A percentile compares a stretch with the other conserved stretches of the same genome.
phyloP scores from a whole-genome alignment of 1,284 basidiomycete genomes.

The Ceratobasidium sp. region DNA sequence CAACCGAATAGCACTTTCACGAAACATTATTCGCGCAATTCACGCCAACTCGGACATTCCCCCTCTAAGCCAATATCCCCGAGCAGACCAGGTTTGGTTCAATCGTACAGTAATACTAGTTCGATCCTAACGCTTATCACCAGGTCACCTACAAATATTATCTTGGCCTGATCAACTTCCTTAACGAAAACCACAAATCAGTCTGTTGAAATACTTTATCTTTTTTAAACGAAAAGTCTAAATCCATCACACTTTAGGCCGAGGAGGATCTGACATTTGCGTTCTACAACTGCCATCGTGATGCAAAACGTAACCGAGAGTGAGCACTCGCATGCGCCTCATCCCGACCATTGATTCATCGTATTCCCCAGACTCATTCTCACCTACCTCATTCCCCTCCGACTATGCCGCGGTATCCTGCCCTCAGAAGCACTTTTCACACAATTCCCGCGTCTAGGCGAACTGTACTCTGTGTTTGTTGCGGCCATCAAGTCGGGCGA shows the following conservation, averaged over 20 bases:
- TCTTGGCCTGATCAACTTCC: slow-evolving; percentile 91
- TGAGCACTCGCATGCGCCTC: slow-evolving; percentile 59
- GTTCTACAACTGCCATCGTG: slow-evolving; percentile 81
- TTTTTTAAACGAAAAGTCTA: neutral
- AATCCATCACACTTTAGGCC: slow-evolving; percentile 63
- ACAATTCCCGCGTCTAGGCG: slow-evolving; percentile 77
- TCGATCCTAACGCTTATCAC: slow-evolving; percentile 47
- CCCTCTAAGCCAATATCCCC: slow-evolving; percentile 78
- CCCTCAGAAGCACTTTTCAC: slow-evolving; percentile 76
- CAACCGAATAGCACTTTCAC: slow-evolving; percentile 89
- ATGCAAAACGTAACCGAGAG: slow-evolving; percentile 82
- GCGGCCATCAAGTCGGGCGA: slow-evolving; percentile 81
- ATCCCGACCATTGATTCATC: slow-evolving; percentile 19
- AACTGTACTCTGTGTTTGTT: slow-evolving; percentile 86
- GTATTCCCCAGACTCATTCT: slow-evolving; percentile 77
- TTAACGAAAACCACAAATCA: slow-evolving; percentile 91
- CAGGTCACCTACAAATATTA: slow-evolving; percentile 94
- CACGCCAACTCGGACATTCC: slow-evolving; percentile 88
- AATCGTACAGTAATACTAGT: slow-evolving; percentile 37
- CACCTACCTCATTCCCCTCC: slow-evolving; percentile 89
- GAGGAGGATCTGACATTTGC: slow-evolving; percentile 86
- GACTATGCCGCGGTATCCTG: slow-evolving; percentile 86
- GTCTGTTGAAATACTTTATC: slow-evolving; percentile 57
- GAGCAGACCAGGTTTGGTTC: slow-evolving; percentile 81
- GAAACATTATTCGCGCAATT: slow-evolving; percentile 92